phyloP scores from a whole-genome alignment of 2,329 filamentous ascomycete species.

The Ceratocystis diversiconidia region DNA sequence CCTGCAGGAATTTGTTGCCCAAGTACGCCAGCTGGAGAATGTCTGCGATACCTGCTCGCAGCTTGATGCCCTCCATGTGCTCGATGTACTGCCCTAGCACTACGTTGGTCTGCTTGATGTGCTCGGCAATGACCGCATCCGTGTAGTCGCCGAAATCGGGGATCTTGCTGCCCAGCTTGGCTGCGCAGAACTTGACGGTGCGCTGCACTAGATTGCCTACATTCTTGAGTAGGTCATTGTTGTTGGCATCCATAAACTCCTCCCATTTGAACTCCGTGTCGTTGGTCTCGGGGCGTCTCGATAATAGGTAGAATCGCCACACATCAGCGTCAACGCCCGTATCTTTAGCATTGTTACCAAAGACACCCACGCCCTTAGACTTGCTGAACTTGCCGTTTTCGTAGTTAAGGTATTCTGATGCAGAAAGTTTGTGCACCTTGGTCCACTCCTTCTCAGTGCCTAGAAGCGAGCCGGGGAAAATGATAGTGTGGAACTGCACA shows the following conservation, averaged over 20 bases:
- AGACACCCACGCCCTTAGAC: constrained; percentile 76
- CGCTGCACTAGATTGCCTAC: constrained; percentile 63
- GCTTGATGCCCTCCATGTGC: constrained; percentile 56
- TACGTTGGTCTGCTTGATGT: constrained; percentile 49
- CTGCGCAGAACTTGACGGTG: constrained; percentile 60
- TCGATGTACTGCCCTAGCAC: constrained; percentile 52
- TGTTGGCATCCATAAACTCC: constrained; percentile 70
- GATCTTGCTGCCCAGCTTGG: constrained; percentile 57
- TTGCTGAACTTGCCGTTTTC: constrained; percentile 88
- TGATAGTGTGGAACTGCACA: constrained; percentile 54
- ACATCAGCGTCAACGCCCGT: constrained; percentile 74
- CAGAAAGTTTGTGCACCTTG: constrained; percentile 73
- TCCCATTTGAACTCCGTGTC: constrained; percentile 87
- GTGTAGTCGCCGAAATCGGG: constrained; percentile 44
- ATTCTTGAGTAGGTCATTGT: constrained; percentile 71
- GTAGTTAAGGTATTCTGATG: constrained; percentile 77
- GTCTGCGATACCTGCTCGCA: constrained; percentile 51
- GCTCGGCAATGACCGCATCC: constrained; percentile 39
- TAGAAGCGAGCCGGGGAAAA: constrained; percentile 78
- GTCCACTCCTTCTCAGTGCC: constrained; percentile 81
- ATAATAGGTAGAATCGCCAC: constrained; percentile 86
- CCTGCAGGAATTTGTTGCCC: constrained; percentile 38
- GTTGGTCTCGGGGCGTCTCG: constrained; percentile 68
- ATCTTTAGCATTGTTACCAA: constrained; percentile 76
- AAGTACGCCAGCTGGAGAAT: constrained; percentile 52